These are phyloP conservation scores for Boehmeria nivea DNA, from an alignment of 306 rosid species.

Conservation along the genomic window DNA sequence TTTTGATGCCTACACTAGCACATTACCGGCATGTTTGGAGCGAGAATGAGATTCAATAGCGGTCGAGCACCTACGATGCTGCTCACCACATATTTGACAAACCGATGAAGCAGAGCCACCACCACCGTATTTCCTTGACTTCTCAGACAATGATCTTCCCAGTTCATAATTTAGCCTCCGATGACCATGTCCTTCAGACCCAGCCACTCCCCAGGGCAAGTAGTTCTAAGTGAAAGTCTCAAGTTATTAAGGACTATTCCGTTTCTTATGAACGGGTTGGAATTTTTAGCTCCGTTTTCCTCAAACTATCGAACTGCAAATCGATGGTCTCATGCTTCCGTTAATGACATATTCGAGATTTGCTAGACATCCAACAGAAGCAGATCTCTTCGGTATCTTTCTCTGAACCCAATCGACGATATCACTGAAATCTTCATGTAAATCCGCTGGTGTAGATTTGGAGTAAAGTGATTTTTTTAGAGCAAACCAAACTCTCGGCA, in stretches of 20 bases:
- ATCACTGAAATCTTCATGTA: too few species aligned
- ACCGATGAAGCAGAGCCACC: slow-evolving; percentile 7
- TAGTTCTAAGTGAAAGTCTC: slow-evolving; percentile 7
- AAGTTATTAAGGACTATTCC: neutral
- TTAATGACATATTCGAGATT: slow-evolving; percentile 24
- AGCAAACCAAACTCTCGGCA: slow-evolving; percentile 34
- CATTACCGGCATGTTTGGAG: slow-evolving; percentile 46
- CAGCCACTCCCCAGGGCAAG: slow-evolving; percentile 1
- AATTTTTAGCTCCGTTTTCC: neutral
- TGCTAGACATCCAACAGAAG: slow-evolving; percentile 22
- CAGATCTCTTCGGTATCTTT: too few species aligned
- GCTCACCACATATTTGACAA: slow-evolving; percentile 44
- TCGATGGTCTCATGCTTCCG: slow-evolving; percentile 25
- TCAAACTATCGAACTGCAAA: slow-evolving; percentile 16
- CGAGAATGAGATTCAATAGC: slow-evolving; percentile 35
- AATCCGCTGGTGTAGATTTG: slow-evolving; percentile 32
- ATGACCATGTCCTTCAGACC: neutral
- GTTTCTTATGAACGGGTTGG: neutral
- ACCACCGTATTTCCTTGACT: slow-evolving; percentile 9
- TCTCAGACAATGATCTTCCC: neutral
- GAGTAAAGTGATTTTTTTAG: slow-evolving; percentile 39
- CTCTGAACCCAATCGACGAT: too few species aligned
- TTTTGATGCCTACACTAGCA: too few species aligned
- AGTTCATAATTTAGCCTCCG: slow-evolving; percentile 8
- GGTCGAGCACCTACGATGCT: slow-evolving; percentile 18